A percentile compares a stretch with the other conserved stretches of the same genome.
phyloP scores from a whole-genome alignment of 2,329 filamentous ascomycete species.

The Sarocladium kiliense region DNA sequence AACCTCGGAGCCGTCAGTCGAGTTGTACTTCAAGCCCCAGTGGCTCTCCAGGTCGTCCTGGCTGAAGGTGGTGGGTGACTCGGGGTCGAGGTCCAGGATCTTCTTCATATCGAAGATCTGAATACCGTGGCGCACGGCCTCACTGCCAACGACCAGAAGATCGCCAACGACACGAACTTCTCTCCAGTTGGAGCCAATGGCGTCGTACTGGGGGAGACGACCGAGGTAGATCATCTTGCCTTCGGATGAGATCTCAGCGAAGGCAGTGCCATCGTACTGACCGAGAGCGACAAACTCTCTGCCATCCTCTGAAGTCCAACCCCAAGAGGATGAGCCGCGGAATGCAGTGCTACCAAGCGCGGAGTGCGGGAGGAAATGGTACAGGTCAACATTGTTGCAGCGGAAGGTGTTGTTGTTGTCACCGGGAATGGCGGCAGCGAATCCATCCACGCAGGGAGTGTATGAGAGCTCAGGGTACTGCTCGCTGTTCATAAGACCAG shows the following conservation, averaged over 20 bases:
- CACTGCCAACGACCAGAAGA: slow-evolving; percentile 28
- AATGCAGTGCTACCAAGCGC: slow-evolving; percentile 40
- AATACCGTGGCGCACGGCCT: slow-evolving; percentile 44
- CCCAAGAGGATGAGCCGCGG: slow-evolving; percentile 35
- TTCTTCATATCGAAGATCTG: slow-evolving; percentile 59
- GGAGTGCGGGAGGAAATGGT: slow-evolving; percentile 50
- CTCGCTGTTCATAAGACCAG: slow-evolving; percentile 28
- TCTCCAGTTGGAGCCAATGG: slow-evolving; percentile 30
- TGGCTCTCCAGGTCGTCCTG: slow-evolving; percentile 25
- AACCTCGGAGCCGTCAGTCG: slow-evolving; percentile 5
- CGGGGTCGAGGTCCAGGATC: slow-evolving; percentile 37
- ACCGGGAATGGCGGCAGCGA: slow-evolving; percentile 37
- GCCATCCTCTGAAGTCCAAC: slow-evolving; percentile 34
- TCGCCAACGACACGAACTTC: slow-evolving; percentile 29
- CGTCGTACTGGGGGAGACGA: slow-evolving; percentile 31
- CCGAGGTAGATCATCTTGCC: slow-evolving; percentile 39
- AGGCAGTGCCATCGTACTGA: slow-evolving; percentile 39
- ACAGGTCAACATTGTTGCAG: slow-evolving; percentile 45
- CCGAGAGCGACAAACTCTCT: slow-evolving; percentile 40
- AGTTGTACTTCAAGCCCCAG: slow-evolving; percentile 18
- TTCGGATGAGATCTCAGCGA: slow-evolving; percentile 35
- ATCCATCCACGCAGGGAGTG: slow-evolving; percentile 35
- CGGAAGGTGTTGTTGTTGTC: slow-evolving; percentile 42
- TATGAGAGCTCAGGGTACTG: slow-evolving; percentile 32
- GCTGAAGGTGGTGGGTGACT: slow-evolving; percentile 26